Evolutionary conservation across 2,329 filamentous ascomycete species (phyloP), one percentile per base, ranked within the genome.

Genomic region (Ophiosphaerella herpotricha): DNA sequence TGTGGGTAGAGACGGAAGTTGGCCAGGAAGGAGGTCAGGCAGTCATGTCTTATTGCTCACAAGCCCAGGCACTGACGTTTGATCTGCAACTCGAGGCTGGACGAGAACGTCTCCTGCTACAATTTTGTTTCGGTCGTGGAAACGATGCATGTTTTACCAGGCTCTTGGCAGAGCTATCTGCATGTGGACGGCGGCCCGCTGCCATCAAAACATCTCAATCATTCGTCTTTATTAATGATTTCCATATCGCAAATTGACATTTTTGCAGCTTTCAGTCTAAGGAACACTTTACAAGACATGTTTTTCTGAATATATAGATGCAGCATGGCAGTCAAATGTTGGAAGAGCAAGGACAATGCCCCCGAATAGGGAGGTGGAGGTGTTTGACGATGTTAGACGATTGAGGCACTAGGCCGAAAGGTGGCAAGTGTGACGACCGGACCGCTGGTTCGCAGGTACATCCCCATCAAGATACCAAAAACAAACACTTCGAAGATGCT

Each of bases 91-190:
- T 43, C 37, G 48, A 48, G 42, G 37, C 43, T 46, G 14, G 39
- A 36, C 33, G 37, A 50, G 39, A 38, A 46, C 24, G 33, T 18
- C 42, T 39, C 44, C 48, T 62, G 63, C 59, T 54, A 59, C 62
- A 64, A 16, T 34, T 50, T 62, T 57, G 61, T 66, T 66, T 66
- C 60, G 58, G 57, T 50, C 48, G 37, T 60, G 52, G 54, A 66
- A 64, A 66, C 61, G 43, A 43, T 49, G 37, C 54, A 47, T 53
- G 63, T 66, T 66, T 64, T 49, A 59, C 34, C 32, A 26, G 24
- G 41, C 7, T 11, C 43, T 46, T 39, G 43, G 43, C 43, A 46
- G 29, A 16, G 7, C 26, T 39, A n/a, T 39, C 29, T 33, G 36
- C 18, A 39, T 18, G 29, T 37, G 43, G 39, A 46, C 14, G 36